A percentile compares a stretch with the other conserved stretches of the same genome.
These are phyloP conservation scores for Neoconidiobolus thromboides DNA, from an alignment of 371 early-diverging fungal species.

Conservation along the genomic window DNA sequence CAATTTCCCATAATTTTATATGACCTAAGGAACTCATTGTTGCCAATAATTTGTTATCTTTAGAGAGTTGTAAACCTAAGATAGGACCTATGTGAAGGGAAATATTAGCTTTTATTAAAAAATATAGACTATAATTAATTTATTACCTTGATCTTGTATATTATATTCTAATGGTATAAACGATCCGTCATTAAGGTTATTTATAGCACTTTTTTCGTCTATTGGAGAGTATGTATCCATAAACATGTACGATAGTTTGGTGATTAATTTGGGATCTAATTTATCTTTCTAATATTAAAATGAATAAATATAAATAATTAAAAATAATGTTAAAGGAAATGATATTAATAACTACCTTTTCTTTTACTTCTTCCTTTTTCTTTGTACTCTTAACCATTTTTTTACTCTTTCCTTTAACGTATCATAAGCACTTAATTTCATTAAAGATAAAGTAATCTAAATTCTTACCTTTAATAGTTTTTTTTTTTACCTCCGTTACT, in stretches of 20 bases:
- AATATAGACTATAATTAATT: neutral
- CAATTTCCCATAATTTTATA: slow-evolving; percentile 60
- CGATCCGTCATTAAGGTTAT: slow-evolving; percentile 35
- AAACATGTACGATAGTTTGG: neutral
- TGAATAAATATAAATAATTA: too few relatives aligned
- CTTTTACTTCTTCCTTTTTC: too few relatives aligned
- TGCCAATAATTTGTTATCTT: slow-evolving; percentile 61
- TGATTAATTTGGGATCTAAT: too few relatives aligned
- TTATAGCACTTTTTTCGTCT: slow-evolving; percentile 22
- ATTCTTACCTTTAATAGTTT: too few relatives aligned
- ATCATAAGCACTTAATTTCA: too few relatives aligned
- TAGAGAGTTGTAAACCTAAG: slow-evolving; percentile 56
- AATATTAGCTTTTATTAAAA: neutral
- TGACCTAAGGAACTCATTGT: slow-evolving; percentile 68
- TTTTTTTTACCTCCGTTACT: too few relatives aligned
- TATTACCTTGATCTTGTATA: slow-evolving; percentile 23
- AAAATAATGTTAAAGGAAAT: too few relatives aligned
- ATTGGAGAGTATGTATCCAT: neutral
- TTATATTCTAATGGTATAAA: slow-evolving; percentile 27
- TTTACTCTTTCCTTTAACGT: too few relatives aligned
- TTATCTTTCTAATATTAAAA: too few relatives aligned
- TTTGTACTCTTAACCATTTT: too few relatives aligned
- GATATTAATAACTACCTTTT: too few relatives aligned
- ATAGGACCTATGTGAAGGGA: slow-evolving; percentile 27
- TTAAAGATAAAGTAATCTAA: too few relatives aligned